Evolutionary conservation across 2,329 filamentous ascomycete genomes (phyloP).

Genomic region (Sporothrix brasiliensis): DNA sequence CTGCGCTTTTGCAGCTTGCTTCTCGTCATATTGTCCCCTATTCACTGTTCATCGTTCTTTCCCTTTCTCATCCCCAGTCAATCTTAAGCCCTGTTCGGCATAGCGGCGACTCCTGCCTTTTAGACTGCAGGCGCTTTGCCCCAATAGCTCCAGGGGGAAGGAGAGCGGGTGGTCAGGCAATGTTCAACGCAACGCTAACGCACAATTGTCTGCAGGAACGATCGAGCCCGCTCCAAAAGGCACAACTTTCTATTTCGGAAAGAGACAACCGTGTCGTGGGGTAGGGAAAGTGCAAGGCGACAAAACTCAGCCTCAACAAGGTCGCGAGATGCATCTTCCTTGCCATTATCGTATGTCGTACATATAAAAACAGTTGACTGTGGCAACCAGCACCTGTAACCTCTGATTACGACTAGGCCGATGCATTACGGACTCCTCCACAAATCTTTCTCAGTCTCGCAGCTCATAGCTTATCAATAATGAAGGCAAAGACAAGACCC

Average conservation of each 20-base stretch:
- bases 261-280: background rate
- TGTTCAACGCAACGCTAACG: background rate
- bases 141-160: slow-evolving; percentile 9
- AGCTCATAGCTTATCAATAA: background rate
- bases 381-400: background rate
- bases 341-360: background rate
- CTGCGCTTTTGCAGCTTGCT: background rate
- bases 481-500: background rate
- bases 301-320: background rate
- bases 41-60: slow-evolving; percentile 9
- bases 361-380: background rate
- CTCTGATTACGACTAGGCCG: slow-evolving; percentile 8
- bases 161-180: background rate
- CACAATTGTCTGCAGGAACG: slow-evolving; percentile 15
- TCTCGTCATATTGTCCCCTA: background rate
- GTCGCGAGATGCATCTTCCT: slow-evolving; percentile 3
- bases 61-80: slow-evolving; percentile 5
- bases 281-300: background rate
- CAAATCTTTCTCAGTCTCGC: background rate
- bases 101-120: slow-evolving; percentile 1
- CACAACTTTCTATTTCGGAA: slow-evolving; percentile 12
- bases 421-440: background rate
- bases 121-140: background rate
- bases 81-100: slow-evolving; percentile 6
- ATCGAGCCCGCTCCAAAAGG: background rate